Conservation (phyloP, 2,329 filamentous ascomycete genomes). For the Septoria petroselini region DNA sequence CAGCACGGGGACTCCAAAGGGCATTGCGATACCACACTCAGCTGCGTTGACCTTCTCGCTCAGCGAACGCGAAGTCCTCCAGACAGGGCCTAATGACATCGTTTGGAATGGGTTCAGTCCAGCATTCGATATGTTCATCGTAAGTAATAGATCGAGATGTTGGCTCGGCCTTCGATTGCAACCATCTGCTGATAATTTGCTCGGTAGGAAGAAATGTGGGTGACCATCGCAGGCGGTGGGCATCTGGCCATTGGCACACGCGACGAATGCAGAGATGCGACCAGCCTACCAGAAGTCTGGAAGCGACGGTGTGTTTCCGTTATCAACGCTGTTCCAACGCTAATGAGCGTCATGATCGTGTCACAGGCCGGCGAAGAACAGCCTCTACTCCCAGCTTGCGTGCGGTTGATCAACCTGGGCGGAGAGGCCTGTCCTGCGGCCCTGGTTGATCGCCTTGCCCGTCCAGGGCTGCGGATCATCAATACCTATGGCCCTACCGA, state of each 20-base stretch:
- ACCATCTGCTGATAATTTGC: not conserved
- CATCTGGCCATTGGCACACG: constrained; percentile 27
- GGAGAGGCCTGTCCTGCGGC: constrained; percentile 27
- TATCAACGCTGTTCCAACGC: constrained; percentile 27
- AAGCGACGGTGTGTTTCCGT: constrained; percentile 21
- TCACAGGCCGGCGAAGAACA: constrained; percentile 17
- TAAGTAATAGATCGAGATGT: not conserved
- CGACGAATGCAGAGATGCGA: constrained; percentile 23
- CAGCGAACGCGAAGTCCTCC: constrained; percentile 25
- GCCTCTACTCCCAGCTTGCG: constrained; percentile 20
- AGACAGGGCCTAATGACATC: constrained; percentile 20
- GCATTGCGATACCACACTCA: constrained; percentile 28
- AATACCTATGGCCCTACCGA: constrained; percentile 31
- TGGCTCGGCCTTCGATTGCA: not conserved
- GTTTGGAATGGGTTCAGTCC: constrained; percentile 28
- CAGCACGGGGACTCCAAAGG: constrained; percentile 32
- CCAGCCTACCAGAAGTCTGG: constrained; percentile 23
- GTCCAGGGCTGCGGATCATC: constrained; percentile 24
- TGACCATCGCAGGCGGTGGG: constrained; percentile 27
- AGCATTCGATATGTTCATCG: constrained; percentile 30
- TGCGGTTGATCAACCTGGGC: constrained; percentile 27
- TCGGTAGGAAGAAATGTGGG: constrained; percentile 28
- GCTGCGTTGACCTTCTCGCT: constrained; percentile 24
- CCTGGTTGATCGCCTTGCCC: constrained; percentile 23
- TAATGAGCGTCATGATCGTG: constrained; percentile 26